Evolutionary conservation across 208 protist species (phyloP).

Genomic region (Leishmania lainsoni): DNA sequence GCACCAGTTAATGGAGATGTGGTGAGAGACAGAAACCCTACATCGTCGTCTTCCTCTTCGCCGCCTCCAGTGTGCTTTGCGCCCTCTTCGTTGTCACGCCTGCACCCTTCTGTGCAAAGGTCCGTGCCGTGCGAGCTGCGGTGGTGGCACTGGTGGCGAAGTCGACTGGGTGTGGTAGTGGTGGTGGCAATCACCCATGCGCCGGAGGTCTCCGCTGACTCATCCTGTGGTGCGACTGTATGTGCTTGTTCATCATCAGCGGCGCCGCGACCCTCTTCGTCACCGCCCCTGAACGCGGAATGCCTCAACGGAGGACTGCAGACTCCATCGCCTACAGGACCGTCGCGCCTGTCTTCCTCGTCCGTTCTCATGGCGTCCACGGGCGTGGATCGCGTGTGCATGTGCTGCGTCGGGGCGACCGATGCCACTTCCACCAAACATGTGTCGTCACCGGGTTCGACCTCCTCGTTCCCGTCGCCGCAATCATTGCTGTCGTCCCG

Average conservation of each 20-base stretch:
- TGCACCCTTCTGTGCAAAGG: background rate
- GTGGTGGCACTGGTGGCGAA: background rate
- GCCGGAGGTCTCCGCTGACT: background rate
- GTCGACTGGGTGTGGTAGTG: background rate
- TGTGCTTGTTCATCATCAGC: background rate
- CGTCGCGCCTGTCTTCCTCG: background rate
- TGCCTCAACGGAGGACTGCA: background rate
- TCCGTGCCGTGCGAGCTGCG: background rate
- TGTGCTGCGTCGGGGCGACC: background rate
- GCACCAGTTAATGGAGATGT: constrained; percentile 2
- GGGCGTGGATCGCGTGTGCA: background rate
- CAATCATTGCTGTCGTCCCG: constrained; percentile 1
- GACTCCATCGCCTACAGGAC: background rate
- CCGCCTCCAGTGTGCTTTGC: too few species aligned
- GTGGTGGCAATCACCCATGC: background rate
- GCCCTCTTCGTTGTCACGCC: background rate
- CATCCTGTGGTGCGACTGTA: background rate
- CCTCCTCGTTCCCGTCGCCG: background rate
- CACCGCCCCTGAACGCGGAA: background rate
- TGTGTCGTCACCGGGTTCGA: background rate
- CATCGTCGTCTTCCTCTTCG: background rate
- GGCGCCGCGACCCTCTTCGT: background rate
- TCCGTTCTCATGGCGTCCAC: background rate
- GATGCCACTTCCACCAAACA: background rate
- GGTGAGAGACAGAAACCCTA: background rate